phyloP scores from a whole-genome alignment of 2,329 filamentous ascomycete genomes.

The Epichloe glyceriae region DNA sequence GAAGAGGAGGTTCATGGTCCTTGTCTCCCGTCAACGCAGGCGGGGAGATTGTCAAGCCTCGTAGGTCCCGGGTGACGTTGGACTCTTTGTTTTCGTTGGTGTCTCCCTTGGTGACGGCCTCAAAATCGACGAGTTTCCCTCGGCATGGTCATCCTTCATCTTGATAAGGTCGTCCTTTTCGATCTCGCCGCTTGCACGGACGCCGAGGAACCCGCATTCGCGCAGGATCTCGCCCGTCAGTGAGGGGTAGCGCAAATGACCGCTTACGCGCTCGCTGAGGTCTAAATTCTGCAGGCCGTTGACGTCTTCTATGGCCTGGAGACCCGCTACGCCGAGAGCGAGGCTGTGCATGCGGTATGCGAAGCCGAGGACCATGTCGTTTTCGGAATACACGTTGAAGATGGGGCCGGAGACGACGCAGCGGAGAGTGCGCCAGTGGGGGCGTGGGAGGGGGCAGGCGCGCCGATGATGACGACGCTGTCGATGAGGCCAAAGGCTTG shows the following conservation, averaged over 20 bases:
- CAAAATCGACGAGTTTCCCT: conserved; percentile 20
- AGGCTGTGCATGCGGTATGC: conserved; percentile 76
- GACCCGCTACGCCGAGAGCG: conserved; percentile 69
- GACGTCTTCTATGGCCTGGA: conserved; percentile 59
- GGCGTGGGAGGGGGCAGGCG: conserved; percentile 60
- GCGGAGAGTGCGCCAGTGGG: conserved; percentile 65
- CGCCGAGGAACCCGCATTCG: conserved; percentile 36
- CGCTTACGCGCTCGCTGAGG: conserved; percentile 38
- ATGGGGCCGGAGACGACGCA: conserved; percentile 69
- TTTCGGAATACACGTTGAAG: conserved; percentile 78
- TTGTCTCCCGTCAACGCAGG: conserved; percentile 9
- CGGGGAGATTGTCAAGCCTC: conserved; percentile 17
- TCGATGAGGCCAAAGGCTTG: conserved; percentile 76
- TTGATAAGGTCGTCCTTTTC: conserved; percentile 39
- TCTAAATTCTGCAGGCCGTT: conserved; percentile 49
- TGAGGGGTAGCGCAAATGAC: conserved; percentile 39
- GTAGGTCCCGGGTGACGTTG: conserved; percentile 14
- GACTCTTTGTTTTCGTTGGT: background rate
- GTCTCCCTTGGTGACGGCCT: conserved; percentile 6
- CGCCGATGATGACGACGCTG: conserved; percentile 69
- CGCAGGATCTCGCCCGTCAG: conserved; percentile 38
- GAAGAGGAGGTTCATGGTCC: background rate
- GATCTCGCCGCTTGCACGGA: conserved; percentile 32
- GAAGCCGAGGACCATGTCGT: conserved; percentile 79
- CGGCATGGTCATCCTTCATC: conserved; percentile 25